phyloP scores from a whole-genome alignment of 768 basidiomycete genomes.

The Xanthoconium purpureum region DNA sequence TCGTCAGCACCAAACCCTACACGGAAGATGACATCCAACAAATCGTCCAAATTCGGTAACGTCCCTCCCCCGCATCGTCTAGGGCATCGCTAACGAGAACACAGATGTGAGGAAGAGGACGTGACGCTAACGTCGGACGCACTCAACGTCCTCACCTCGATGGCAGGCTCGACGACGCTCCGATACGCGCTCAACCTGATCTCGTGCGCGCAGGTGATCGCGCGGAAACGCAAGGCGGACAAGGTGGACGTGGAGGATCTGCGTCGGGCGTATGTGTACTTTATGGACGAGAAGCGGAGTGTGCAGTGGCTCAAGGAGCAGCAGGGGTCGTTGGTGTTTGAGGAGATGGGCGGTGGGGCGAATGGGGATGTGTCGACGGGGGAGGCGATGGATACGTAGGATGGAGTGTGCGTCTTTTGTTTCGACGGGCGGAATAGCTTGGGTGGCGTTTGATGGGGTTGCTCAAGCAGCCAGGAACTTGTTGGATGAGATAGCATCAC shows the following conservation, averaged over 20 bases:
- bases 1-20: conserved; percentile 92
- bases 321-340: conserved; percentile 70
- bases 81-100: background rate
- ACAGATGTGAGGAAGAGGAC: conserved; percentile 92
- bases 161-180: conserved; percentile 87
- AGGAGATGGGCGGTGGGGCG: conserved; percentile 46
- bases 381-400: conserved; percentile 35
- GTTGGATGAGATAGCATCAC: too few relatives aligned
- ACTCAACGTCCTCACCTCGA: conserved; percentile 74
- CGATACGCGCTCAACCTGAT: conserved; percentile 95
- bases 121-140: conserved; percentile 77
- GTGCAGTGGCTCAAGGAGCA: conserved; percentile 90
- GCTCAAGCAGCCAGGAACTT: too few relatives aligned
- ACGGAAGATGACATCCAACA: conserved; percentile 78
- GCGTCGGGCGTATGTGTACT: conserved; percentile 78
- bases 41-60: conserved; percentile 87
- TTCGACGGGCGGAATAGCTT: too few relatives aligned
- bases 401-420: background rate
- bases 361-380: conserved; percentile 31
- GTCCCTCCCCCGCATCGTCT: background rate
- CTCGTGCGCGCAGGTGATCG: conserved; percentile 84
- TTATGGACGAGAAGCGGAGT: conserved; percentile 91
- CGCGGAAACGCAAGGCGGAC: conserved; percentile 77
- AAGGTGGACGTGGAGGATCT: conserved; percentile 85
- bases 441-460: too few relatives aligned